A percentile compares a stretch with the other conserved stretches of the same genome.
phyloP scores from a whole-genome alignment of 2,329 filamentous ascomycete genomes.

The Alternaria burnsii region DNA sequence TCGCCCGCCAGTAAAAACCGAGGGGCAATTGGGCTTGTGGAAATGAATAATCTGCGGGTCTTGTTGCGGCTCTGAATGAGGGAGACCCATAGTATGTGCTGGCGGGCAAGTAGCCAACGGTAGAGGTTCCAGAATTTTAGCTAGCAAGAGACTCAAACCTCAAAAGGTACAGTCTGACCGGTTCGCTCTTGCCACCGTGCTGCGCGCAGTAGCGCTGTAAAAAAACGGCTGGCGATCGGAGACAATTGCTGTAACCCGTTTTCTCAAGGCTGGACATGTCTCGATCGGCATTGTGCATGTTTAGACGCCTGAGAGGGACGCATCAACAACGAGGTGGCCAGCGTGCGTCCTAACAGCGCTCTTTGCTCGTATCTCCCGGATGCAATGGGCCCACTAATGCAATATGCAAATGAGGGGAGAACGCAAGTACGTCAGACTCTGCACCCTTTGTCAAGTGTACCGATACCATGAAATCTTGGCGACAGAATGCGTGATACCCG shows the following conservation, averaged over 20 bases:
- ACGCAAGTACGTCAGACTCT: slow-evolving; percentile 45
- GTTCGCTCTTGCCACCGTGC: slow-evolving; percentile 48
- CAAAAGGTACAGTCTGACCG: slow-evolving; percentile 51
- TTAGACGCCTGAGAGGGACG: slow-evolving; percentile 41
- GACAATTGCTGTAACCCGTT: slow-evolving; percentile 42
- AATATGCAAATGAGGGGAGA: slow-evolving; percentile 41
- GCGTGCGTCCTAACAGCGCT: slow-evolving; percentile 28
- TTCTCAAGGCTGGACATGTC: slow-evolving; percentile 45
- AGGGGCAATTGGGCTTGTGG: slow-evolving; percentile 47
- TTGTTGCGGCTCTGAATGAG: slow-evolving; percentile 55
- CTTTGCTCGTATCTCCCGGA: slow-evolving; percentile 36
- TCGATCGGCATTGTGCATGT: slow-evolving; percentile 44
- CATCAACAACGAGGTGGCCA: slow-evolving; percentile 46
- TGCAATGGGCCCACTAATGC: slow-evolving; percentile 44
- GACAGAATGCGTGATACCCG: slow-evolving; percentile 32
- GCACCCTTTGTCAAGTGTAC: slow-evolving; percentile 41
- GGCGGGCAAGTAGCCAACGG: slow-evolving; percentile 66
- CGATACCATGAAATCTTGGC: slow-evolving; percentile 43
- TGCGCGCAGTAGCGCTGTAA: slow-evolving; percentile 48
- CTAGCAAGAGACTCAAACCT: slow-evolving; percentile 46
- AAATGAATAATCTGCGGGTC: slow-evolving; percentile 52
- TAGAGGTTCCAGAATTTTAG: slow-evolving; percentile 51
- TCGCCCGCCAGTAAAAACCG: slow-evolving; percentile 65
- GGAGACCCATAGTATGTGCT: slow-evolving; percentile 76
- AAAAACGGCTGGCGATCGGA: slow-evolving; percentile 46